Evolutionary conservation across 441 rosid species (phyloP).

Genomic region (Mallotus japonicus): DNA sequence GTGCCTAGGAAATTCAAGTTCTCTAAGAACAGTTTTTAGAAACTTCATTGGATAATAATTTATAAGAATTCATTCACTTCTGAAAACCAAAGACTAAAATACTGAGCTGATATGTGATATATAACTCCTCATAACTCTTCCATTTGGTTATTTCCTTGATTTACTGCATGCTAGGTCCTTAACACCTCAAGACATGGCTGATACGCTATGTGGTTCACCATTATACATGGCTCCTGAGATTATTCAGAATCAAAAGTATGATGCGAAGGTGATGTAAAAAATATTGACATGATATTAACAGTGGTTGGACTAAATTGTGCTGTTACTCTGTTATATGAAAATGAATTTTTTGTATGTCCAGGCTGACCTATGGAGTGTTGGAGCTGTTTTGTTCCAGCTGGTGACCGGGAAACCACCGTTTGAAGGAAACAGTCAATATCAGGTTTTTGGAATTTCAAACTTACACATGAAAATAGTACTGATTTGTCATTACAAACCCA

Average conservation of each 20-base stretch:
- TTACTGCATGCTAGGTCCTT: slow-evolving; percentile 46
- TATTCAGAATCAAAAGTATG: slow-evolving; percentile 69
- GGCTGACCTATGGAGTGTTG: slow-evolving; percentile 99
- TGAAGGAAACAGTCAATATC: slow-evolving; percentile 64
- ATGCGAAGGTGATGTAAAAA: slow-evolving; percentile 66
- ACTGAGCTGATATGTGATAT: background rate
- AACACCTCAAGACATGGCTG: slow-evolving; percentile 63
- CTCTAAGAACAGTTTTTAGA: background rate
- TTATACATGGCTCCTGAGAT: slow-evolving; percentile 93
- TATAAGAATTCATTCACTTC: background rate
- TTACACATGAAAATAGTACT: background rate
- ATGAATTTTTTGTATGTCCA: slow-evolving; percentile 31
- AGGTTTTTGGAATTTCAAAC: slow-evolving; percentile 39
- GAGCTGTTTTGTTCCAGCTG: slow-evolving; percentile 79
- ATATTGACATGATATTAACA: slow-evolving; percentile 6
- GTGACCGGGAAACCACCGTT: slow-evolving; percentile 88
- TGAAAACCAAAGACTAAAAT: background rate
- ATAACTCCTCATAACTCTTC: background rate
- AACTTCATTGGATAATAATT: background rate
- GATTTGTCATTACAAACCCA: slow-evolving; percentile 11
- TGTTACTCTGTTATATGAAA: slow-evolving; percentile 3
- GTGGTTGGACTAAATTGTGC: background rate
- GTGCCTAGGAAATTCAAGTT: slow-evolving; percentile 4
- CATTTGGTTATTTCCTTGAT: slow-evolving; percentile 19
- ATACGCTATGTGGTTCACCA: slow-evolving; percentile 82